A percentile compares a stretch with the other conserved stretches of the same genome.
Evolutionary conservation across 331 rosid species (phyloP).

Genomic region (Arachis monticola): DNA sequence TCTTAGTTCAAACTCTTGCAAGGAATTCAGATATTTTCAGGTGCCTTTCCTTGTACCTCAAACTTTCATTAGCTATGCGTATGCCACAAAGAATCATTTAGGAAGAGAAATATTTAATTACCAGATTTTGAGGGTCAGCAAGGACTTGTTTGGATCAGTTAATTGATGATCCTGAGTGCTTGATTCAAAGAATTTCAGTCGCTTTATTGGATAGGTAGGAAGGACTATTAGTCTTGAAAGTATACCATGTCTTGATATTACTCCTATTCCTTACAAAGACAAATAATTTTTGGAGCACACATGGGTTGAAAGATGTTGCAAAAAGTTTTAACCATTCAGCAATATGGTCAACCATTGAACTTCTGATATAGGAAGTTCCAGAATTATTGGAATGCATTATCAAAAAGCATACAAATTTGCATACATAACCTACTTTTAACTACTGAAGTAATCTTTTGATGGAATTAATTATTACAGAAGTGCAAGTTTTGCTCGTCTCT

Average conservation of each 20-base stretch:
- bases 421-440: background rate
- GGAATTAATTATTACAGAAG: background rate
- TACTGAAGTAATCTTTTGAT: background rate
- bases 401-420: background rate
- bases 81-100: conserved; percentile 16
- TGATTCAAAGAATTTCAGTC: conserved; percentile 10
- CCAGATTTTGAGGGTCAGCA: background rate
- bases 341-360: background rate
- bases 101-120: conserved; percentile 17
- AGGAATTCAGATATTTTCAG: conserved; percentile 8
- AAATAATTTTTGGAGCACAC: conserved; percentile 9
- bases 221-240: conserved; percentile 33
- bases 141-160: conserved; percentile 15
- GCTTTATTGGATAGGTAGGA: conserved; percentile 22
- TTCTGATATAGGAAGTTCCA: conserved; percentile 14
- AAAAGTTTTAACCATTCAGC: background rate
- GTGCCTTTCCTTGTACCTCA: background rate
- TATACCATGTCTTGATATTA: conserved; percentile 3
- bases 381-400: conserved; percentile 12
- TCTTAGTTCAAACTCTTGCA: conserved; percentile 15
- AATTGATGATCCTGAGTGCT: conserved; percentile 13
- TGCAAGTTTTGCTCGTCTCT: conserved; percentile 12
- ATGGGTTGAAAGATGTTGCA: background rate
- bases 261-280: conserved; percentile 25
- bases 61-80: conserved; percentile 5